Conservation (phyloP, 176 grass and related monocot genomes). For the Triticum timopheevii region DNA sequence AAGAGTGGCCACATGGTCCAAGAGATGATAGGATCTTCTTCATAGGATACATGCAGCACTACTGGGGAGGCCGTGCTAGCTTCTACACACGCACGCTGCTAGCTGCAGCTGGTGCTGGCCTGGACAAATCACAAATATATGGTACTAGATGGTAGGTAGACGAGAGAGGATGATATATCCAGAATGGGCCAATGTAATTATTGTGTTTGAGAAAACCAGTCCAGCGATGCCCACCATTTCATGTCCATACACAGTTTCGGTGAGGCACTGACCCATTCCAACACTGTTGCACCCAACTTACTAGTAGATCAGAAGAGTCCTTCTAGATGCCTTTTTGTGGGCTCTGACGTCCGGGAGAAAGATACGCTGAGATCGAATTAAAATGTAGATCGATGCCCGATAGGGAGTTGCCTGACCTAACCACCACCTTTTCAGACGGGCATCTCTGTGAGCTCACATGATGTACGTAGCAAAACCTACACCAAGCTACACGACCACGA, state of each 20-base stretch:
- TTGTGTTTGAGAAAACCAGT: not conserved
- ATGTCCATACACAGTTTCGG: not conserved
- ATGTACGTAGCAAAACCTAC: not conserved
- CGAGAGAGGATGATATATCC: too few relatives aligned
- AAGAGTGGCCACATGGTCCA: not conserved
- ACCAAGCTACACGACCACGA: not conserved
- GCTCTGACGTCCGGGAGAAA: not conserved
- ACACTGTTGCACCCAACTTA: not conserved
- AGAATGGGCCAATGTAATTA: too few relatives aligned
- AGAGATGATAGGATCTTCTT: not conserved
- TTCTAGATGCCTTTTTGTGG: constrained; percentile 41
- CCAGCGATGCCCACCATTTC: too few relatives aligned
- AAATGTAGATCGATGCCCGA: not conserved
- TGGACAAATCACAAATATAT: not conserved
- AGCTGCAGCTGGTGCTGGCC: not conserved
- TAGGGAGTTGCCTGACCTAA: not conserved
- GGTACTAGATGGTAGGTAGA: too few relatives aligned
- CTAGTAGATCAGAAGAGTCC: not conserved
- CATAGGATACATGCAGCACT: not conserved
- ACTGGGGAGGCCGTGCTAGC: too few relatives aligned
- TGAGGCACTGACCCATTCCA: not conserved
- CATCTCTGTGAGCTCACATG: not conserved
- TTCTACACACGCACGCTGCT: too few relatives aligned
- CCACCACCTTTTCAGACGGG: not conserved
- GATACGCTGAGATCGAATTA: not conserved